phyloP scores from a whole-genome alignment of 2,329 filamentous ascomycete genomes.

The Ambrosiella xylebori region DNA sequence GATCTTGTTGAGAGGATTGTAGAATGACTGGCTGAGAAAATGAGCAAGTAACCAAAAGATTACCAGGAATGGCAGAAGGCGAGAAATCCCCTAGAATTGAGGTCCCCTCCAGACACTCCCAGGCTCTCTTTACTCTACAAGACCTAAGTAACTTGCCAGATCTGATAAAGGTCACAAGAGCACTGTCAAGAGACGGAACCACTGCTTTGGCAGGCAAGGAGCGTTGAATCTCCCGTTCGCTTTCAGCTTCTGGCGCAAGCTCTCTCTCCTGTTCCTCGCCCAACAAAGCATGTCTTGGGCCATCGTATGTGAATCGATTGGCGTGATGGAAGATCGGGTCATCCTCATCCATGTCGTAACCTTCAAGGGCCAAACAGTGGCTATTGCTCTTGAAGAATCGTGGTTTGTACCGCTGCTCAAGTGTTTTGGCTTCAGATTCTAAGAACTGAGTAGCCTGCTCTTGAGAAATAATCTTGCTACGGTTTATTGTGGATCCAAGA shows the following conservation, averaged over 20 bases:
- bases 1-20: too few relatives aligned
- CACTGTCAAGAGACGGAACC: constrained; percentile 19
- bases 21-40: constrained; percentile 29
- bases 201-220: constrained; percentile 25
- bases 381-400: neutral
- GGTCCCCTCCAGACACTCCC: constrained; percentile 24
- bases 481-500: constrained; percentile 17
- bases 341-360: neutral
- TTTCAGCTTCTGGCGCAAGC: constrained; percentile 44
- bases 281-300: constrained; percentile 21
- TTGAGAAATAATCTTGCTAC: constrained; percentile 13
- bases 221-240: constrained; percentile 37
- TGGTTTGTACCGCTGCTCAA: constrained; percentile 36
- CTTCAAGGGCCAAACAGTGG: neutral
- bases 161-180: constrained; percentile 25
- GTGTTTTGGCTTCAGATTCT: constrained; percentile 35
- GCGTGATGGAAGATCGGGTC: constrained; percentile 3
- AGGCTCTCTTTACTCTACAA: constrained; percentile 28
- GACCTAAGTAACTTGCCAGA: constrained; percentile 19
- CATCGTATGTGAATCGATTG: neutral
- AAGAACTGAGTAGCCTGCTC: constrained; percentile 27
- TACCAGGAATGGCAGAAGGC: constrained; percentile 20
- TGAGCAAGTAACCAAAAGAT: constrained; percentile 32
- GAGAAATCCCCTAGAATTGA: constrained; percentile 23
- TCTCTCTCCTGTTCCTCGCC: constrained; percentile 55